Evolutionary conservation across 192 early-diverging fungal genomes (phyloP).

Genomic region (Entomortierella lignicola): DNA sequence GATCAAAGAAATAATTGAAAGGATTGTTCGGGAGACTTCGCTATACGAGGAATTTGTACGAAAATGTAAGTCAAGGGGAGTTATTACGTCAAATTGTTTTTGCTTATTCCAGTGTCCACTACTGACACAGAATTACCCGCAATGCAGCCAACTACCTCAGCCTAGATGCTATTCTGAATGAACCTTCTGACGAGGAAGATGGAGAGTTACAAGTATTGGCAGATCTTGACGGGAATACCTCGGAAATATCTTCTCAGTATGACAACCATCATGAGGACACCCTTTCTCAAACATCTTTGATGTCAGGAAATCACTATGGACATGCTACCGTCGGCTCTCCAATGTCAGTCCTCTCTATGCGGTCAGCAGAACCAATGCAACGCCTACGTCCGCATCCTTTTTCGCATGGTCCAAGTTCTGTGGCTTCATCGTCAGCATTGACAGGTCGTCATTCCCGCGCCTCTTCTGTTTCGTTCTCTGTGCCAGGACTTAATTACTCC

Average conservation of each 20-base stretch:
- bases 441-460: slow-evolving; percentile 48
- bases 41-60: slow-evolving; percentile 74
- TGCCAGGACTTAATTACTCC: slow-evolving; percentile 28
- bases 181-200: slow-evolving; percentile 58
- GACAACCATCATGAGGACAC: slow-evolving; percentile 56
- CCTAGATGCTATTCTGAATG: slow-evolving; percentile 70
- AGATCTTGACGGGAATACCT: slow-evolving; percentile 36
- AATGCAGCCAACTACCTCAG: slow-evolving; percentile 62
- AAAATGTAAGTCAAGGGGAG: slow-evolving; percentile 55
- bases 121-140: not conserved
- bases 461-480: slow-evolving; percentile 49
- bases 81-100: not conserved
- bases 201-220: slow-evolving; percentile 58
- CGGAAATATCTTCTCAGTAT: slow-evolving; percentile 60
- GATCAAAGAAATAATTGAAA: slow-evolving; percentile 61
- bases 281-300: slow-evolving; percentile 42
- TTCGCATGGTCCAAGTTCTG: slow-evolving; percentile 39
- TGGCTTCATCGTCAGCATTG: slow-evolving; percentile 46
- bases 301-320: slow-evolving; percentile 33
- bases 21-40: slow-evolving; percentile 63
- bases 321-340: slow-evolving; percentile 23
- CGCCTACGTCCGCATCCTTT: slow-evolving; percentile 46
- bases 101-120: not conserved
- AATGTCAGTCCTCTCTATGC: slow-evolving; percentile 46
- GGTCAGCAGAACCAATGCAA: slow-evolving; percentile 42